A percentile compares a stretch with the other conserved stretches of the same genome.
These are phyloP conservation scores for Mycogone perniciosa DNA, from an alignment of 2,329 filamentous ascomycete genomes.

Conservation along the genomic window DNA sequence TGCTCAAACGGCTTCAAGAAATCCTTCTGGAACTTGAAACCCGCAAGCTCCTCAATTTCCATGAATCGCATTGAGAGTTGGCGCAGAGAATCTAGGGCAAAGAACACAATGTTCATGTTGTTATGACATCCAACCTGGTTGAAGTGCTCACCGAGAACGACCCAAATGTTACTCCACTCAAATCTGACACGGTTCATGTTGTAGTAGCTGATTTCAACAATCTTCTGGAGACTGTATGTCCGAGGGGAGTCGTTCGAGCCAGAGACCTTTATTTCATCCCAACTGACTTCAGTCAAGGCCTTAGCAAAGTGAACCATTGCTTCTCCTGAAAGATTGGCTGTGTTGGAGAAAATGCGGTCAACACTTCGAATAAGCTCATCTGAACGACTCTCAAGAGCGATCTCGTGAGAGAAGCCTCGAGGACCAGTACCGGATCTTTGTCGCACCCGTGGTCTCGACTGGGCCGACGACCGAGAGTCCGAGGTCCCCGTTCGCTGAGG, in stretches of 20 bases:
- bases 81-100: constrained; percentile 88
- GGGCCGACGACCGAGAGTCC: constrained; percentile 61
- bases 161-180: constrained; percentile 98
- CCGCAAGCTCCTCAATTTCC: constrained; percentile 94
- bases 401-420: constrained; percentile 65
- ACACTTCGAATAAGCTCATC: constrained; percentile 90
- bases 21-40: constrained; percentile 99
- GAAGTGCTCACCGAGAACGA: constrained; percentile 95
- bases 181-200: constrained; percentile 99
- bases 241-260: constrained; percentile 92
- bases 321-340: constrained; percentile 84
- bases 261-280: constrained; percentile 98
- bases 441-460: constrained; percentile 44
- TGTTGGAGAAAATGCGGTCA: constrained; percentile 95
- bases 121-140: constrained; percentile 94
- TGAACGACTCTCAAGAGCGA: constrained; percentile 86
- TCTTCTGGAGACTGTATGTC: constrained; percentile 94
- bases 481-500: constrained; percentile 47
- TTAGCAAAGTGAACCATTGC: constrained; percentile 94
- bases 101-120: constrained; percentile 96
- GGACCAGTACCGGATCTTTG: constrained; percentile 52
- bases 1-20: constrained; percentile 98
- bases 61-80: constrained; percentile 98
- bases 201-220: constrained; percentile 98
- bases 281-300: constrained; percentile 90